These are phyloP conservation scores for Iodosphaeria phyllophila DNA, from an alignment of 2,329 filamentous ascomycete genomes.

Conservation along the genomic window DNA sequence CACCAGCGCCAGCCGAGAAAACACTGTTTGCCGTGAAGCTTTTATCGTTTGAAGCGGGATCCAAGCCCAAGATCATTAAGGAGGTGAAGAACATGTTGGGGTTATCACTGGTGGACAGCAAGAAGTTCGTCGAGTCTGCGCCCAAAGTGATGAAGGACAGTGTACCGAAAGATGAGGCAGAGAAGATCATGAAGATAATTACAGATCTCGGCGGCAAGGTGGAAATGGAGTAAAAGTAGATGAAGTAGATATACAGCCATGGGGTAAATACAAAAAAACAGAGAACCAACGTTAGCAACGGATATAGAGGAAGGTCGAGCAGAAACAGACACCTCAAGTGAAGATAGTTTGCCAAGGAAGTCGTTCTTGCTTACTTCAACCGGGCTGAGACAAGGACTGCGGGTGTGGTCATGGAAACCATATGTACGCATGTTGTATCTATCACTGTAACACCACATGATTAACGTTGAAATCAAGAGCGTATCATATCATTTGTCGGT, in stretches of 20 bases:
- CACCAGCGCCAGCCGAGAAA: constrained; percentile 83
- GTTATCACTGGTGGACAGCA: constrained; percentile 91
- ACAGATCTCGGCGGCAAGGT: constrained; percentile 85
- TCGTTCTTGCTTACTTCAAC: too few species aligned
- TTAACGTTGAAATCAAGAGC: too few species aligned
- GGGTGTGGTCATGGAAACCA: too few species aligned
- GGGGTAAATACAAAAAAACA: background rate
- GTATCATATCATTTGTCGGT: too few species aligned
- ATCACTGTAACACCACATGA: too few species aligned
- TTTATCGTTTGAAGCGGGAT: constrained; percentile 63
- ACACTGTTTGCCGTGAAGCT: constrained; percentile 95
- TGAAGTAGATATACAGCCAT: background rate
- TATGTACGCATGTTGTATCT: too few species aligned
- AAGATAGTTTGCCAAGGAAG: too few species aligned
- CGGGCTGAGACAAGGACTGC: too few species aligned
- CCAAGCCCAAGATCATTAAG: constrained; percentile 99
- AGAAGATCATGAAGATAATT: constrained; percentile 92
- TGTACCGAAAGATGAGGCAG: constrained; percentile 94
- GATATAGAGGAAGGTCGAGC: too few species aligned
- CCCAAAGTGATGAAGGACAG: constrained; percentile 99
- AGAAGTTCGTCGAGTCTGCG: constrained; percentile 98
- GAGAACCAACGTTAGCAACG: too few species aligned
- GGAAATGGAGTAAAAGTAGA: constrained; percentile 63
- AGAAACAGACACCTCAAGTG: too few species aligned
- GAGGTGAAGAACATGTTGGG: constrained; percentile 95